Evolutionary conservation across 306 rosid species (phyloP).

Genomic region (Oemleria cerasiformis): DNA sequence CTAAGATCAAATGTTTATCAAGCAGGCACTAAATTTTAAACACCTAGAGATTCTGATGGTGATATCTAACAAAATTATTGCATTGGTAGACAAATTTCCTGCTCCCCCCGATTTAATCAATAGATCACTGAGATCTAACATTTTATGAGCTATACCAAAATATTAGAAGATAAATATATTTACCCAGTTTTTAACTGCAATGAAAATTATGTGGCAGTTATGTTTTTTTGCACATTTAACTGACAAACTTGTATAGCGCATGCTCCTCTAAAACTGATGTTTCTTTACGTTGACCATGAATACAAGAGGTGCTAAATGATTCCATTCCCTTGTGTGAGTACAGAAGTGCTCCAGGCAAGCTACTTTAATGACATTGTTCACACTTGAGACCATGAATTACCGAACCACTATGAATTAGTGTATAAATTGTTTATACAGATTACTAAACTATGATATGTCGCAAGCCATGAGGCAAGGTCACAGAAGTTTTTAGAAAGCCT

Average conservation of each 20-base stretch:
- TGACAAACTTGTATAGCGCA: not conserved
- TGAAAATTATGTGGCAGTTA: not conserved
- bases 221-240: not conserved
- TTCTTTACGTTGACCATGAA: not conserved
- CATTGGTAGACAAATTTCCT: not conserved
- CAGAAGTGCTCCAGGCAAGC: not conserved
- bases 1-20: too few relatives aligned
- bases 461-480: not conserved
- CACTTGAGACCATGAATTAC: not conserved
- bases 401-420: not conserved
- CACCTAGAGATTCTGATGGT: too few relatives aligned
- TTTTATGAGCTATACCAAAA: not conserved
- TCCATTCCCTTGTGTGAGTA: not conserved
- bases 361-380: not conserved
- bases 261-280: not conserved
- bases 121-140: not conserved
- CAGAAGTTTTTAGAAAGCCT: not conserved
- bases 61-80: not conserved
- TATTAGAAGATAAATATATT: not conserved
- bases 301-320: not conserved
- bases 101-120: not conserved
- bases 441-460: not conserved
- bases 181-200: not conserved
- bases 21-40: not conserved
- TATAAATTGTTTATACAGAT: not conserved